Percentiles rank a stretch among this genome's conserved stretches.
phyloP scores from a whole-genome alignment of 1,284 basidiomycete genomes.

The Exobasidium cylindrosporum region DNA sequence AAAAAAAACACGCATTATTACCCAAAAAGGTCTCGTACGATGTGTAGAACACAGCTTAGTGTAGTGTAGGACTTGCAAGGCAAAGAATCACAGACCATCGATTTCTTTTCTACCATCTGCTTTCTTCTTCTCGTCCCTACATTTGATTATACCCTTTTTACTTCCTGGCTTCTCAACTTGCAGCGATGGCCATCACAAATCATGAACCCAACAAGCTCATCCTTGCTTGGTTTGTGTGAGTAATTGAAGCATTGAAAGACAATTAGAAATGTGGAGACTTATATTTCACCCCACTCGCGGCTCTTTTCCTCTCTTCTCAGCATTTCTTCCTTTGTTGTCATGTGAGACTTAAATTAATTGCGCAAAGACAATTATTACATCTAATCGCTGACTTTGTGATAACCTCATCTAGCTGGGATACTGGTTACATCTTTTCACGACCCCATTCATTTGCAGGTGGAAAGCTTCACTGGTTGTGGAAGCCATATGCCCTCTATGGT shows the following conservation, averaged over 20 bases:
- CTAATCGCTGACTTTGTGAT: neutral
- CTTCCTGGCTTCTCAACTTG: too few species aligned
- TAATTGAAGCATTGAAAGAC: too few species aligned
- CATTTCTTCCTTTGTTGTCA: constrained; percentile 1
- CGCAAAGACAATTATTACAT: neutral
- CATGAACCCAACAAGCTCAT: constrained; percentile 6
- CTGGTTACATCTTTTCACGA: constrained; percentile 39
- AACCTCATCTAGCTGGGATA: constrained; percentile 32
- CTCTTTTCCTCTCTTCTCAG: constrained; percentile 6
- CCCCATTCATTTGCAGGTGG: constrained; percentile 57
- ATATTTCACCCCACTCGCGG: too few species aligned
- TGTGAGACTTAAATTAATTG: neutral
- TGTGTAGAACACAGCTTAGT: too few species aligned
- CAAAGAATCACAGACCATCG: too few species aligned
- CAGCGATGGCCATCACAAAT: constrained; percentile 2
- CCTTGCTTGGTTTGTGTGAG: constrained; percentile 11
- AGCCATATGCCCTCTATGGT: constrained; percentile 63
- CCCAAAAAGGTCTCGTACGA: too few species aligned
- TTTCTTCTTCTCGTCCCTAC: too few species aligned
- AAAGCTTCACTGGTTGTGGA: constrained; percentile 39
- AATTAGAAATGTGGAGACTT: too few species aligned
- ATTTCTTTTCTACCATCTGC: neutral
- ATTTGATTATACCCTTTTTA: too few species aligned
- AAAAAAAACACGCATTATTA: too few species aligned
- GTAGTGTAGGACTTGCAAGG: too few species aligned